Evolutionary conservation across 2,329 filamentous ascomycete species (phyloP).

Genomic region (Ustilaginoidea virens): DNA sequence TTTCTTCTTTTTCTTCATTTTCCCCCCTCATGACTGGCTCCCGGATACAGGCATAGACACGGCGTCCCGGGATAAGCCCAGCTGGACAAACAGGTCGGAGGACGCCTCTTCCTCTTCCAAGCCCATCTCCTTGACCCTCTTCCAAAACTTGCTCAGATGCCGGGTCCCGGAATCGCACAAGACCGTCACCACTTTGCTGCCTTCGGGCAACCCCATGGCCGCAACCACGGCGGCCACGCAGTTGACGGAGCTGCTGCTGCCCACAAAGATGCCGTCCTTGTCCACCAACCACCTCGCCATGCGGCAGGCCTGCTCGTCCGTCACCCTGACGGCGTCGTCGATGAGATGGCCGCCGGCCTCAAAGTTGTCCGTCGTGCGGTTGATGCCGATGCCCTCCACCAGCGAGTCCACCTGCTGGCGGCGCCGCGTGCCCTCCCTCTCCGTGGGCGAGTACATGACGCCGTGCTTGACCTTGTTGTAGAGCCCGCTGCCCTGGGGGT

Average conservation of each 20-base stretch:
- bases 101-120: slow-evolving; percentile 39
- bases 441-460: slow-evolving; percentile 86
- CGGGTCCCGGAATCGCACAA: slow-evolving; percentile 71
- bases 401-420: slow-evolving; percentile 89
- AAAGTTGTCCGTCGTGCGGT: slow-evolving; percentile 86
- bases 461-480: slow-evolving; percentile 87
- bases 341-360: slow-evolving; percentile 73
- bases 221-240: slow-evolving; percentile 65
- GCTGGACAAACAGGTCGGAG: slow-evolving; percentile 33
- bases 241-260: slow-evolving; percentile 93
- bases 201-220: slow-evolving; percentile 44
- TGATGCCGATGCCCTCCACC: slow-evolving; percentile 92
- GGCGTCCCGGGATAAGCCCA: slow-evolving; percentile 26
- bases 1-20: not conserved
- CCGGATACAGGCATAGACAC: too few relatives aligned
- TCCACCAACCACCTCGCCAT: slow-evolving; percentile 98
- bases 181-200: slow-evolving; percentile 63
- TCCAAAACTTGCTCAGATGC: slow-evolving; percentile 78
- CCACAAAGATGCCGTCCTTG: slow-evolving; percentile 86
- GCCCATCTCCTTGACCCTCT: slow-evolving; percentile 51
- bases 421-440: slow-evolving; percentile 78
- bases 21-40: not conserved
- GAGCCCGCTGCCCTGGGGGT: slow-evolving; percentile 85
- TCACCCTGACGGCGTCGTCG: slow-evolving; percentile 80
- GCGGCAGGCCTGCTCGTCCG: slow-evolving; percentile 70